Conservation (phyloP, 331 rosid species). For the Malus hybrid region DNA sequence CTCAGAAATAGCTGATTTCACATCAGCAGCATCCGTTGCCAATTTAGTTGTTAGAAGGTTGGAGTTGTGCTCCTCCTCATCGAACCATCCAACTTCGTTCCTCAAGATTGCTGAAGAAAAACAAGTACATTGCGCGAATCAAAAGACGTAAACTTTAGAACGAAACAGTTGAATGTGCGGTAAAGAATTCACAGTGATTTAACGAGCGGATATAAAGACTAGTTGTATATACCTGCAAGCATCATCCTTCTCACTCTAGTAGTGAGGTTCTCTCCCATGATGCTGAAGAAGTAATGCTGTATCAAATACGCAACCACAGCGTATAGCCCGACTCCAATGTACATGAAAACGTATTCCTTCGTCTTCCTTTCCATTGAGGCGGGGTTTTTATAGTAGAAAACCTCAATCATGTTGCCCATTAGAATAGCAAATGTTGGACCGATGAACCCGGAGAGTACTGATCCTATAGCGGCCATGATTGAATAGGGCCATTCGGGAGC, state of each 20-base stretch:
- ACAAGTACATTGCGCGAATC: neutral
- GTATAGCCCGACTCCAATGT: conserved; percentile 93
- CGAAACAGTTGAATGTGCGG: neutral
- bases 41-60: conserved; percentile 79
- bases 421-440: conserved; percentile 98
- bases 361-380: conserved; percentile 92
- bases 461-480: conserved; percentile 94
- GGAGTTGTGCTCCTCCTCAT: conserved; percentile 97
- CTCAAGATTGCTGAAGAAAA: conserved; percentile 65
- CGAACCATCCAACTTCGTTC: conserved; percentile 99
- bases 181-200: neutral
- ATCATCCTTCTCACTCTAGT: conserved; percentile 99
- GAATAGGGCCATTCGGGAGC: conserved; percentile 99
- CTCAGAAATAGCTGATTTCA: conserved; percentile 95
- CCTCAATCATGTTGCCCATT: conserved; percentile 98
- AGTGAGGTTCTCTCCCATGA: conserved; percentile 99
- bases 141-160: neutral
- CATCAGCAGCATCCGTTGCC: conserved; percentile 97
- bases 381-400: conserved; percentile 66
- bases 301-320: conserved; percentile 92
- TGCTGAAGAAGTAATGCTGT: conserved; percentile 96
- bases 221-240: conserved; percentile 67
- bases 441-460: conserved; percentile 85
- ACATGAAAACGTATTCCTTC: conserved; percentile 88
- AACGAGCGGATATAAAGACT: neutral